phyloP scores from a whole-genome alignment of 2,329 filamentous ascomycete genomes.

The Monosporascus ibericus region DNA sequence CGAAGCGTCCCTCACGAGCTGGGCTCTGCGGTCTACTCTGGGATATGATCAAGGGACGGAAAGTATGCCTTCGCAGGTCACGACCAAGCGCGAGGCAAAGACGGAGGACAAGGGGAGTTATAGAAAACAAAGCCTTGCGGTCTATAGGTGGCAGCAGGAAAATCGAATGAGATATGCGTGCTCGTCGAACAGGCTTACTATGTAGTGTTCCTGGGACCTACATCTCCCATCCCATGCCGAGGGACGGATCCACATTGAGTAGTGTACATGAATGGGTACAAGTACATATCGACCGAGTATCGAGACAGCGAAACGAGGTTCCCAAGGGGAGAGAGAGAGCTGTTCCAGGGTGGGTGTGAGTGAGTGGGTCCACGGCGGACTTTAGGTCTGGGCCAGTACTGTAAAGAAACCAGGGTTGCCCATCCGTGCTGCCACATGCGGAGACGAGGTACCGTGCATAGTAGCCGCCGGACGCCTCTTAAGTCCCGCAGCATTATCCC shows the following conservation, averaged over 20 bases:
- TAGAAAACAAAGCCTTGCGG: conserved; percentile 16
- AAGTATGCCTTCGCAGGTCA: conserved; percentile 15
- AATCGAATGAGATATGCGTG: conserved; percentile 12
- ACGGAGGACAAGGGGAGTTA: conserved; percentile 18
- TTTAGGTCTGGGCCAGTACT: conserved; percentile 12
- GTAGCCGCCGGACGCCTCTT: conserved; percentile 13
- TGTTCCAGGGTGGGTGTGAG: conserved; percentile 2
- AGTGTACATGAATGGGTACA: conserved; percentile 11
- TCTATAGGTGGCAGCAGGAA: conserved; percentile 11
- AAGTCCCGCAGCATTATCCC: no score
- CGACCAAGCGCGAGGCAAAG: conserved; percentile 10
- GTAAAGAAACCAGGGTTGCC: conserved; percentile 5
- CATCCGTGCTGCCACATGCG: conserved; percentile 8
- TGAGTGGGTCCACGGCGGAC: conserved; percentile 3
- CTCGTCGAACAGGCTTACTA: conserved; percentile 6
- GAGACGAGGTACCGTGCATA: conserved; percentile 12
- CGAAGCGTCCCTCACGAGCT: conserved; percentile 5
- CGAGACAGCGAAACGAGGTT: conserved; percentile 11
- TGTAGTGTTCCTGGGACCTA: conserved; percentile 15
- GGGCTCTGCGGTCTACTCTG: neutral
- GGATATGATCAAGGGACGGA: conserved; percentile 5
- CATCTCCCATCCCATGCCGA: conserved; percentile 4
- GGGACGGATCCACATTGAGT: neutral
- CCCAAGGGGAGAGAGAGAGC: conserved; percentile 9
- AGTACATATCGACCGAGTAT: conserved; percentile 9